Percentiles rank a stretch among this genome's conserved stretches.
Conservation (phyloP, 495 filamentous ascomycete genomes). For the Aspergillus homomorphus region DNA sequence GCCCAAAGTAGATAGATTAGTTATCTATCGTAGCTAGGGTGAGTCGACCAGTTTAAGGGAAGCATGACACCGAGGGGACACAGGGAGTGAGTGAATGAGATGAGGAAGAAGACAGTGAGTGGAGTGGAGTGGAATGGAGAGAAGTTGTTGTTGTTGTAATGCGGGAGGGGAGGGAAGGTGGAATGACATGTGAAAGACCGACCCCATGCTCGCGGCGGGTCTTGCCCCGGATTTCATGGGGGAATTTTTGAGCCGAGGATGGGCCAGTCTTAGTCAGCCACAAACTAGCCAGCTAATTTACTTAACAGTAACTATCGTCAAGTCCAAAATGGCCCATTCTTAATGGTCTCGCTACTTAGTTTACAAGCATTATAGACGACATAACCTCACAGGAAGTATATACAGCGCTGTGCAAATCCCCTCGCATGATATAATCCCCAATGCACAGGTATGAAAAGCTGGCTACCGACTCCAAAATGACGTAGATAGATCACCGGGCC, state of each 20-base stretch:
- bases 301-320: too few species aligned
- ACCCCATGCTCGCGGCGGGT: not conserved
- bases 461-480: not conserved
- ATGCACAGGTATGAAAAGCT: not conserved
- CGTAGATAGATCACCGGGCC: not conserved
- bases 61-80: constrained; percentile 28
- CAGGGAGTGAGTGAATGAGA: not conserved
- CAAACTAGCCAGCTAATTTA: too few species aligned
- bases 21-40: constrained; percentile 27
- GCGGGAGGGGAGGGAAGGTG: not conserved
- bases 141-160: constrained; percentile 9
- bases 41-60: constrained; percentile 13
- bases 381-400: not conserved
- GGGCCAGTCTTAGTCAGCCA: too few species aligned
- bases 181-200: constrained; percentile 17
- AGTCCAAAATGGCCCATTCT: not conserved
- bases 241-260: constrained; percentile 12
- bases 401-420: not conserved
- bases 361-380: not conserved
- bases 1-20: constrained; percentile 11
- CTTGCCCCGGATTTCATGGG: constrained; percentile 5
- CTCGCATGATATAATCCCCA: not conserved
- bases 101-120: not conserved
- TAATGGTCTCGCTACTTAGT: not conserved
- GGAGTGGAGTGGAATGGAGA: not conserved